Evolutionary conservation across 2,329 filamentous ascomycete genomes (phyloP).

Genomic region (Phialocephala sp.): DNA sequence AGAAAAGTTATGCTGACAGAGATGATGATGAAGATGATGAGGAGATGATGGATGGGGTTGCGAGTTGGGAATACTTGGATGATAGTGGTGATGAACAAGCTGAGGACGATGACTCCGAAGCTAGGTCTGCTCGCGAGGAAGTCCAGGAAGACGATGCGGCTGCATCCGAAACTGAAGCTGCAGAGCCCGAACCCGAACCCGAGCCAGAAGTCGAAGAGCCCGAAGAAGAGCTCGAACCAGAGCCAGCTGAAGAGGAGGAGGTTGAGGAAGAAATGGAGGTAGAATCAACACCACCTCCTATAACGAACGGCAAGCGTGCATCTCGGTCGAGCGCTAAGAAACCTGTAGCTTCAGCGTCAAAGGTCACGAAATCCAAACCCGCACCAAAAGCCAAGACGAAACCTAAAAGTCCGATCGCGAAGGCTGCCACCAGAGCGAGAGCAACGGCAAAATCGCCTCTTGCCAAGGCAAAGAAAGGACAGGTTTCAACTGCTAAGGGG

Average conservation of each 20-base stretch:
- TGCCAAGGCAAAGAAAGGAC: not conserved
- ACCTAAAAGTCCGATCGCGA: not conserved
- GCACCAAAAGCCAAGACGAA: constrained; percentile 17
- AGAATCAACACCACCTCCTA: constrained; percentile 25
- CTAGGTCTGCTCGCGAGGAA: constrained; percentile 39
- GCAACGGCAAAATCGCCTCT: constrained; percentile 11
- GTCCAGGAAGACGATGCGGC: constrained; percentile 11
- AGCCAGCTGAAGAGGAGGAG: constrained; percentile 27
- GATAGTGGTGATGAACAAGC: constrained; percentile 41
- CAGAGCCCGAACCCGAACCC: constrained; percentile 37
- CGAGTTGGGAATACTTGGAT: constrained; percentile 47
- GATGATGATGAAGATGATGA: constrained; percentile 50
- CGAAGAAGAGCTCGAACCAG: constrained; percentile 26
- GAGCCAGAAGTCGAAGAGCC: constrained; percentile 38
- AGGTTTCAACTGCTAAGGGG: constrained; percentile 18
- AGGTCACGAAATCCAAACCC: constrained; percentile 19
- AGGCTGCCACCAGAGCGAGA: constrained; percentile 20
- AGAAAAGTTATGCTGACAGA: constrained; percentile 45
- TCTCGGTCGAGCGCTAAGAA: constrained; percentile 16
- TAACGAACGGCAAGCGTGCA: constrained; percentile 23
- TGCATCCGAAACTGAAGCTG: not conserved
- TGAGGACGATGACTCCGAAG: constrained; percentile 41
- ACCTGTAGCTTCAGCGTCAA: constrained; percentile 16
- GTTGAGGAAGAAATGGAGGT: constrained; percentile 39
- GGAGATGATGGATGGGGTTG: constrained; percentile 45